These are phyloP conservation scores for Botryosphaeria dothidea DNA, from an alignment of 2,329 filamentous ascomycete species.

Conservation along the genomic window DNA sequence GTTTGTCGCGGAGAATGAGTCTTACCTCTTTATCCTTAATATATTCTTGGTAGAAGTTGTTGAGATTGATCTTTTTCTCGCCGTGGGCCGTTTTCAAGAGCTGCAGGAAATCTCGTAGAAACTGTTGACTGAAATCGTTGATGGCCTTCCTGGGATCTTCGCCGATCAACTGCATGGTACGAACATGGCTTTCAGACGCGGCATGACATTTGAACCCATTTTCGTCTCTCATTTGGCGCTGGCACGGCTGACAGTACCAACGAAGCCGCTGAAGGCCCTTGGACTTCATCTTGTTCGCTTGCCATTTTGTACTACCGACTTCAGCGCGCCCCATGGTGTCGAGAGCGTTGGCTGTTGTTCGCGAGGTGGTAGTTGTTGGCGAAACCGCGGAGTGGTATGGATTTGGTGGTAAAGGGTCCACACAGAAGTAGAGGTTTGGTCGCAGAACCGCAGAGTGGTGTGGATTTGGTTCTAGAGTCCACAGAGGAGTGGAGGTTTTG, in stretches of 20 bases:
- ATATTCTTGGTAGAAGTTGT: slow-evolving; percentile 94
- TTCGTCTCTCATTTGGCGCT: slow-evolving; percentile 75
- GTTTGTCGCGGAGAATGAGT: no score
- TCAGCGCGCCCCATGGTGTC: slow-evolving; percentile 85
- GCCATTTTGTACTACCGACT: slow-evolving; percentile 84
- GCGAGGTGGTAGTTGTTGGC: neutral
- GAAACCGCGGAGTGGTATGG: no score
- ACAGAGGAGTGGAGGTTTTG: no score
- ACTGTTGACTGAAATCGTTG: slow-evolving; percentile 78
- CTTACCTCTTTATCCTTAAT: slow-evolving; percentile 62
- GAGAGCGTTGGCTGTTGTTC: neutral
- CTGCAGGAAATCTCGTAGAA: slow-evolving; percentile 75
- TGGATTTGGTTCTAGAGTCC: no score
- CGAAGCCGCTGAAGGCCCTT: slow-evolving; percentile 76
- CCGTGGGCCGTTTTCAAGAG: slow-evolving; percentile 82
- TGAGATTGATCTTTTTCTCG: slow-evolving; percentile 85
- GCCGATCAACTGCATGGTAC: slow-evolving; percentile 85
- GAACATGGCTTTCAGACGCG: slow-evolving; percentile 72
- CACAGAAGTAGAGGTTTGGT: no score
- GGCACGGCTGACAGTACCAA: slow-evolving; percentile 87
- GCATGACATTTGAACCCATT: slow-evolving; percentile 76
- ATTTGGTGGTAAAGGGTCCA: no score
- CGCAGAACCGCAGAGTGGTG: no score
- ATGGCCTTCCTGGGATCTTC: slow-evolving; percentile 85
- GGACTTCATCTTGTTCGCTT: slow-evolving; percentile 87